Percentiles rank a stretch among this genome's conserved stretches.
phyloP scores from a whole-genome alignment of 805 yeast species.

The Candida railenensis region DNA sequence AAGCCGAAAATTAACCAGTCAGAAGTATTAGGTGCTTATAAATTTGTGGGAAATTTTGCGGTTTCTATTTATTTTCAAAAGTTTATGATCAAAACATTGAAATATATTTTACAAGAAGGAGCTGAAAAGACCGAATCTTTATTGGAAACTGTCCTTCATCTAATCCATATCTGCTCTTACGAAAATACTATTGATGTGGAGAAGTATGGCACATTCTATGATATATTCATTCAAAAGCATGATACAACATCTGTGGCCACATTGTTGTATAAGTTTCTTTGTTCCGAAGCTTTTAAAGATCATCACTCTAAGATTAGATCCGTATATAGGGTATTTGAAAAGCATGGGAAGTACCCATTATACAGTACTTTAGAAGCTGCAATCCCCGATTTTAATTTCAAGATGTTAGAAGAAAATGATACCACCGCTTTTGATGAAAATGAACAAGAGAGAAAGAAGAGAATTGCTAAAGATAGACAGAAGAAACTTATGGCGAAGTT shows the following conservation, averaged over 20 bases:
- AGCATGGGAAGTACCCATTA: constrained; percentile 18
- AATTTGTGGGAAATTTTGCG: constrained; percentile 49
- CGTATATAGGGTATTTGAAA: constrained; percentile 41
- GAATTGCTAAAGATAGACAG: constrained; percentile 67
- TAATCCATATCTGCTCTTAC: constrained; percentile 58
- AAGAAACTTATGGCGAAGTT: constrained; percentile 73
- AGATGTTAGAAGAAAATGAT: constrained; percentile 15
- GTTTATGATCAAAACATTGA: constrained; percentile 51
- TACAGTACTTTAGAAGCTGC: constrained; percentile 16
- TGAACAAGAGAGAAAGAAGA: constrained; percentile 60
- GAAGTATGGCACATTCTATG: constrained; percentile 31
- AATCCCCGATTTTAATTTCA: constrained; percentile 22
- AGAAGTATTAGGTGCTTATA: constrained; percentile 33
- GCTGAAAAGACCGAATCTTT: constrained; percentile 53
- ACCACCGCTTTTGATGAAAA: constrained; percentile 18
- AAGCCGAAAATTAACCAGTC: constrained; percentile 40
- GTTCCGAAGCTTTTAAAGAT: constrained; percentile 35
- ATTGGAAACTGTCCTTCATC: constrained; percentile 58
- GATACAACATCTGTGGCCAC: constrained; percentile 31
- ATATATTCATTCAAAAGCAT: constrained; percentile 14
- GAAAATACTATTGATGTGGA: constrained; percentile 29
- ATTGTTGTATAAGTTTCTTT: constrained; percentile 37
- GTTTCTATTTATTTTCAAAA: constrained; percentile 51
- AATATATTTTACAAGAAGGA: constrained; percentile 33
- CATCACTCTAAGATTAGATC: constrained; percentile 59